Percentiles rank a stretch among this genome's conserved stretches.
Evolutionary conservation across 2,329 filamentous ascomycete species (phyloP).

Genomic region (Xylariaceae sp.): DNA sequence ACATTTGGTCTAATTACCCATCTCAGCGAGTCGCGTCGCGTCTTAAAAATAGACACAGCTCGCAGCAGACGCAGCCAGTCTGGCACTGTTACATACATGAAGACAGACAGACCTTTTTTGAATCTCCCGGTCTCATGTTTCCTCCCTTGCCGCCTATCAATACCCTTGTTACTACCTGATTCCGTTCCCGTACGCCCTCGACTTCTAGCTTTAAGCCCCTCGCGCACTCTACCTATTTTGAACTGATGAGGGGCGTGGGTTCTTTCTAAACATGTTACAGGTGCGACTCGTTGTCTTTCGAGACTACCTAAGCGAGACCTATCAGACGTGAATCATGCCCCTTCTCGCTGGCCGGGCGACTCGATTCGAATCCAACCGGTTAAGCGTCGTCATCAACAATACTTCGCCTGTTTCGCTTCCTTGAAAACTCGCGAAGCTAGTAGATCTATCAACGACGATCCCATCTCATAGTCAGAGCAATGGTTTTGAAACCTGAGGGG

Average conservation of each 20-base stretch:
- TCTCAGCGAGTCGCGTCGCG: constrained; percentile 13
- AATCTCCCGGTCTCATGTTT: too few species aligned
- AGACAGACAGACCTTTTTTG: too few species aligned
- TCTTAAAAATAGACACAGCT: constrained; percentile 21
- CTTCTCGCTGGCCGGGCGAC: too few species aligned
- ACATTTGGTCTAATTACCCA: neutral
- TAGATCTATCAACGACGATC: too few species aligned
- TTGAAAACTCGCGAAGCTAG: too few species aligned
- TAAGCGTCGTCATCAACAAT: too few species aligned
- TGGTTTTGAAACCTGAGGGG: neutral
- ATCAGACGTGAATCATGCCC: neutral
- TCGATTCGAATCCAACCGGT: too few species aligned
- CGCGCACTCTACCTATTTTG: neutral
- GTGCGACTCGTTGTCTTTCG: neutral
- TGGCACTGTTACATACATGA: constrained; percentile 3
- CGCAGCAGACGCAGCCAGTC: neutral
- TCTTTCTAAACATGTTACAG: neutral
- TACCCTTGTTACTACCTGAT: neutral
- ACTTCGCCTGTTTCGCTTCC: too few species aligned
- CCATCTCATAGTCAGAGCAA: neutral
- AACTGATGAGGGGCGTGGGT: neutral
- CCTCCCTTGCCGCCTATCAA: neutral
- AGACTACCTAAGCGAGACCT: neutral
- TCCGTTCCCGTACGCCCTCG: neutral
- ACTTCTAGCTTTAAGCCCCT: neutral